Evolutionary conservation across 2,329 filamentous ascomycete genomes (phyloP).

Genomic region (Calonectria ilicicola): DNA sequence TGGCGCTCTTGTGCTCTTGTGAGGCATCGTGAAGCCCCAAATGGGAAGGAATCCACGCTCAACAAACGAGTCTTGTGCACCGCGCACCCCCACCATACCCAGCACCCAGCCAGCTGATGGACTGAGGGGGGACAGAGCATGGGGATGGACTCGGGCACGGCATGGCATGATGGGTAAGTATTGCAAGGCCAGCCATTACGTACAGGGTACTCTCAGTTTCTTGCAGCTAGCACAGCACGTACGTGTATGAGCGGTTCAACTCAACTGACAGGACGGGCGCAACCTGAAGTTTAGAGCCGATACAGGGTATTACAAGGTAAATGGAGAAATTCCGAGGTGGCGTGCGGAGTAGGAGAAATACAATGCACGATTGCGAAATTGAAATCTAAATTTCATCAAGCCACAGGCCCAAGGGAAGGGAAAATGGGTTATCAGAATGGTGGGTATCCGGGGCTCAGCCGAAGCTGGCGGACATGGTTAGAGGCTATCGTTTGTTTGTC

Average conservation of each 20-base stretch:
- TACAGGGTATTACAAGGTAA: slow-evolving; percentile 6
- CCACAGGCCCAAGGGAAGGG: slow-evolving; percentile 5
- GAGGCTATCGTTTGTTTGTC: not conserved
- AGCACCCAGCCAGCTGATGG: slow-evolving; percentile 32
- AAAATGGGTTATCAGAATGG: slow-evolving; percentile 3
- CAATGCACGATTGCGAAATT: slow-evolving; percentile 15
- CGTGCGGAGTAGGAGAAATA: slow-evolving; percentile 22
- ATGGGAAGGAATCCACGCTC: slow-evolving; percentile 29
- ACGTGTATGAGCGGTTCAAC: not conserved
- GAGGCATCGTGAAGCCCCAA: slow-evolving; percentile 42
- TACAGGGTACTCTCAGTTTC: slow-evolving; percentile 30
- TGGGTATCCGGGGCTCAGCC: slow-evolving; percentile 11
- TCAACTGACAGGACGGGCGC: not conserved
- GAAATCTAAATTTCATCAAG: slow-evolving; percentile 14
- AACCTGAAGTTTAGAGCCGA: slow-evolving; percentile 3
- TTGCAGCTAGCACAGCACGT: not conserved
- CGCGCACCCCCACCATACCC: slow-evolving; percentile 31
- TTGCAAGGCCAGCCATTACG: slow-evolving; percentile 38
- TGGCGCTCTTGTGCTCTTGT: slow-evolving; percentile 26
- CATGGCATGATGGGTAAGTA: slow-evolving; percentile 38
- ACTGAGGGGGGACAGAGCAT: slow-evolving; percentile 35
- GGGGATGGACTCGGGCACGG: slow-evolving; percentile 29
- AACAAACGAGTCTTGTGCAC: slow-evolving; percentile 25
- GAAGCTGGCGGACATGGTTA: slow-evolving; percentile 17
- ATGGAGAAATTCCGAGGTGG: slow-evolving; percentile 12